Conservation (phyloP, 1,284 basidiomycete genomes). For the Puccinia novopanici region DNA sequence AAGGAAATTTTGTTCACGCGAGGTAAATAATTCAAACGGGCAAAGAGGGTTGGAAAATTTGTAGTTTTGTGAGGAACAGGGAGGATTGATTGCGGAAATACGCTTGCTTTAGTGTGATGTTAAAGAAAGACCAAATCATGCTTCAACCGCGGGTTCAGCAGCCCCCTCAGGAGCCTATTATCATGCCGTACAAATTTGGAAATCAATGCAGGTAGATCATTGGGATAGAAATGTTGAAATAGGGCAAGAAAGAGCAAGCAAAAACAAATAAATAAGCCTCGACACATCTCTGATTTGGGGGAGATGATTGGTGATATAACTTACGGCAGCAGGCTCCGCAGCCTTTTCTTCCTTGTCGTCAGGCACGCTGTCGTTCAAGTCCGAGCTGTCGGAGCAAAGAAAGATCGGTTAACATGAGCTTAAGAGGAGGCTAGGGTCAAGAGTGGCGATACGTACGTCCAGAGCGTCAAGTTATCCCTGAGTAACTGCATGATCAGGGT, state of each 20-base stretch:
- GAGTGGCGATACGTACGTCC: conserved; percentile 53
- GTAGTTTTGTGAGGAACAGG: conserved; percentile 9
- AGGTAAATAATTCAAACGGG: conserved; percentile 29
- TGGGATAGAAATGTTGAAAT: background rate
- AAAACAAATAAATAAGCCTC: background rate
- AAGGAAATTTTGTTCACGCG: conserved; percentile 20
- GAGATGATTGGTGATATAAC: background rate
- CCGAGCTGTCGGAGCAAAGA: conserved; percentile 31
- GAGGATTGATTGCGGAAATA: background rate
- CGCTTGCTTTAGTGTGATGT: conserved; percentile 16
- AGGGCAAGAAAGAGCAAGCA: background rate
- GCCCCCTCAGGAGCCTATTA: conserved; percentile 25
- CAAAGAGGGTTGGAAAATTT: conserved; percentile 21
- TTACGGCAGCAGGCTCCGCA: conserved; percentile 44
- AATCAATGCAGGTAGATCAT: background rate
- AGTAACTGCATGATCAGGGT: conserved; percentile 62
- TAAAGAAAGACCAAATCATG: conserved; percentile 29
- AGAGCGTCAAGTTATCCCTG: conserved; percentile 62
- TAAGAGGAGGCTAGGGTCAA: background rate
- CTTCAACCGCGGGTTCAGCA: conserved; percentile 31
- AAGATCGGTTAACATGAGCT: background rate
- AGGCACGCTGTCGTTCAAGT: conserved; percentile 49
- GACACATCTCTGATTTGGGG: background rate
- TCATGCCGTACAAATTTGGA: background rate
- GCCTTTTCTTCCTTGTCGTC: conserved; percentile 51